Percentiles rank a stretch among this genome's conserved stretches.
Conservation (phyloP, 2,329 filamentous ascomycete genomes). For the Coniochaeta hoffmannii region DNA sequence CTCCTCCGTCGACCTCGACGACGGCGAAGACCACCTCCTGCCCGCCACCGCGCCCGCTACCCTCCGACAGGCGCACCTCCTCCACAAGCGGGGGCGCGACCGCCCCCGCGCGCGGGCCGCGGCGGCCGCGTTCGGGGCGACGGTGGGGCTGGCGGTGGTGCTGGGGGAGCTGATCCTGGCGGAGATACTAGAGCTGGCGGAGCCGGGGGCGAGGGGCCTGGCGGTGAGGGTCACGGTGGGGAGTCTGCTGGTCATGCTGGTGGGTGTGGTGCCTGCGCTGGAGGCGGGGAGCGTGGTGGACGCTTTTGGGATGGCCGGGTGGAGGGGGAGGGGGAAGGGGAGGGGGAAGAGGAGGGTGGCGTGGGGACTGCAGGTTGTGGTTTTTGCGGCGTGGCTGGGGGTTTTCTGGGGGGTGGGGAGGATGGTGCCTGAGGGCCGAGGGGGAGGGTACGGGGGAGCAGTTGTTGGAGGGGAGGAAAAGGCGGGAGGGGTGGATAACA, state of each 20-base stretch:
- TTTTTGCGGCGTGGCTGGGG: slow-evolving; percentile 63
- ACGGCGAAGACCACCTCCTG: slow-evolving; percentile 55
- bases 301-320: slow-evolving; percentile 38
- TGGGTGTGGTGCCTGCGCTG: slow-evolving; percentile 70
- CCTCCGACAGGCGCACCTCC: slow-evolving; percentile 51
- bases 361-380: slow-evolving; percentile 54
- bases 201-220: slow-evolving; percentile 56
- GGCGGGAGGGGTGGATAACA: slow-evolving; percentile 7
- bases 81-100: slow-evolving; percentile 47
- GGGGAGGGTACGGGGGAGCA: neutral
- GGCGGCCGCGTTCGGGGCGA: slow-evolving; percentile 66
- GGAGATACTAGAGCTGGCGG: slow-evolving; percentile 72
- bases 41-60: slow-evolving; percentile 54
- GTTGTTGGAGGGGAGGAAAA: slow-evolving; percentile 1
- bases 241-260: slow-evolving; percentile 62
- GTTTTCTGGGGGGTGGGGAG: slow-evolving; percentile 71
- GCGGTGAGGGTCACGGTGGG: slow-evolving; percentile 65
- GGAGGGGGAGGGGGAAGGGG: slow-evolving; percentile 28
- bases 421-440: slow-evolving; percentile 33
- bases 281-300: slow-evolving; percentile 62
- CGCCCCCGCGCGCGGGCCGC: slow-evolving; percentile 47
- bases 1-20: slow-evolving; percentile 36
- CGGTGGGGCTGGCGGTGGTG: slow-evolving; percentile 68
- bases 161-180: slow-evolving; percentile 75
- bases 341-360: slow-evolving; percentile 48